A percentile compares a stretch with the other conserved stretches of the same genome.
Conservation (phyloP, 257 asterid genomes). For the Nicotiana knightiana region DNA sequence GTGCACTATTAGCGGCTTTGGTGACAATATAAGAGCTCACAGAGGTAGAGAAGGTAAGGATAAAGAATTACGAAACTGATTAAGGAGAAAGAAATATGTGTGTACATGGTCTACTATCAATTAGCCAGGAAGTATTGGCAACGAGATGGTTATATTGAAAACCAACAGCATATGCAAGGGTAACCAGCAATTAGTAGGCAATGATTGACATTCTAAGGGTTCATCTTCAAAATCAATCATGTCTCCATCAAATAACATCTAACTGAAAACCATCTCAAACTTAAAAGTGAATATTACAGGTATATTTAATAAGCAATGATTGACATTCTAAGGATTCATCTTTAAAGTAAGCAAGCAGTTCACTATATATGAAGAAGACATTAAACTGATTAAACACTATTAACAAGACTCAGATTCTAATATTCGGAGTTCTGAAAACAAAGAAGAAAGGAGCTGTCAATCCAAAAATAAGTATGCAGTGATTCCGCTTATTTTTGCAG, state of each 20-base stretch:
- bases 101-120: not conserved
- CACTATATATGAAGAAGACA: not conserved
- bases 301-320: not conserved
- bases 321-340: not conserved
- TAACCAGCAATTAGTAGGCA: not conserved
- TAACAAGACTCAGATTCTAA: not conserved
- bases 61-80: not conserved
- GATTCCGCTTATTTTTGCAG: not conserved
- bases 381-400: not conserved
- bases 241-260: no score
- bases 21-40: not conserved
- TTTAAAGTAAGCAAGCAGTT: not conserved
- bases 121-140: not conserved
- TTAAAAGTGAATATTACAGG: not conserved
- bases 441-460: not conserved
- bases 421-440: not conserved
- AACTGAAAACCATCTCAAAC: no score
- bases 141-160: not conserved
- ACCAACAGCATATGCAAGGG: not conserved
- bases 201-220: not conserved
- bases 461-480: not conserved
- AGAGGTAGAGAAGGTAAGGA: not conserved
- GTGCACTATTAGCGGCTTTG: not conserved
- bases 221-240: not conserved
- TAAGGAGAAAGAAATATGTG: not conserved